These are phyloP conservation scores for Malus hybrid DNA, from an alignment of 331 rosid species.

Conservation along the genomic window DNA sequence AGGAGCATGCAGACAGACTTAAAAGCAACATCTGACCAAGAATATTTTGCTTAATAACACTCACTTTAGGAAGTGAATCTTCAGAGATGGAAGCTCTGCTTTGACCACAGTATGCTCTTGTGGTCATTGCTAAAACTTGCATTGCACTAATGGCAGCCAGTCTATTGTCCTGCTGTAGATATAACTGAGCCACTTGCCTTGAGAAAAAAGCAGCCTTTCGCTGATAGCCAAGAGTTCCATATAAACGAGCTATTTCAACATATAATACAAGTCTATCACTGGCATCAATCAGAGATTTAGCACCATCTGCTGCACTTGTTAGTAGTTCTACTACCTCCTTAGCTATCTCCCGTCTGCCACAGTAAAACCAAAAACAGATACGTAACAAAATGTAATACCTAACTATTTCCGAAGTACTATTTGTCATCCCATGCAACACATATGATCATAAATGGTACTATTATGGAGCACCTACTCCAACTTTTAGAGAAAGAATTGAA, in stretches of 20 bases:
- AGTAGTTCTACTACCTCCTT: constrained; percentile 85
- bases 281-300: constrained; percentile 91
- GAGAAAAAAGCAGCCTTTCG: constrained; percentile 60
- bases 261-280: constrained; percentile 77
- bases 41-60: constrained; percentile 29
- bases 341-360: constrained; percentile 80
- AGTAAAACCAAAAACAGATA: constrained; percentile 12
- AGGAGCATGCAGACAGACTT: not conserved
- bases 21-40: constrained; percentile 2
- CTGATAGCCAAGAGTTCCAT: constrained; percentile 87
- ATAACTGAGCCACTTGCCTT: constrained; percentile 89
- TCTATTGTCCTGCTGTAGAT: constrained; percentile 87
- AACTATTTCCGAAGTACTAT: not conserved
- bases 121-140: constrained; percentile 98
- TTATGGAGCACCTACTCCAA: not conserved
- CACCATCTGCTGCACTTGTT: constrained; percentile 94
- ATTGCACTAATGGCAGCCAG: constrained; percentile 94
- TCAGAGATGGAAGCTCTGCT: constrained; percentile 62
- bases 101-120: constrained; percentile 94
- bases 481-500: not conserved
- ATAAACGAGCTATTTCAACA: constrained; percentile 94
- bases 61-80: constrained; percentile 45
- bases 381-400: not conserved
- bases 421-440: not conserved
- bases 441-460: not conserved